Evolutionary conservation across 345 rosid genomes (phyloP), one percentile per base, ranked within the genome.

Genomic region (Cardamine occulta): DNA sequence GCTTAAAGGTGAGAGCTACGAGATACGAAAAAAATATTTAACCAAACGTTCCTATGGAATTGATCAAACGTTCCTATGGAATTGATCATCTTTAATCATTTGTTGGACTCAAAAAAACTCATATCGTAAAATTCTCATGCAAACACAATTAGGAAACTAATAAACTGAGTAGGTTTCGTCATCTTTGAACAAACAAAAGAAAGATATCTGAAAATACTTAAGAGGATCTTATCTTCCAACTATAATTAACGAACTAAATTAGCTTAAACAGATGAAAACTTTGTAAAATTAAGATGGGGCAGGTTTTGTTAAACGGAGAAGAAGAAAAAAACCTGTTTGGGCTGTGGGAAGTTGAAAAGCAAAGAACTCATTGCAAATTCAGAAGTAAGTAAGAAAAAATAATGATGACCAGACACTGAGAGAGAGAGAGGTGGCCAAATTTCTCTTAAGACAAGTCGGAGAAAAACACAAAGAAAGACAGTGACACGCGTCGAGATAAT

Each of bases 401-500:
- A 67, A 67, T 60, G 60, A 75, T 60, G 60, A 40, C 62, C 0
- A 42, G 54, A 48, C 15, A 54, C 3, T 18, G 53, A 67, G 62
- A 49, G 9, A 35, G 44, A 18, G 23, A 59, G 49, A 12, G 34
- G 52, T 21, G 63, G 35, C 37, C 28, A 74, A 40, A 51, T 18
- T 21, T 51, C 13, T 60, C 2, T 29, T 21, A 18, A 51, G 64
- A 62, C 74, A 68, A 53, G 15, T 11, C 42, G 48, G 49, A 68
- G 64, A 53, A 69, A 31, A 61, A 8, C 64, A 76, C 63, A 76
- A 68, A 61, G 40, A 53, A 61, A 60, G 56, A 61, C 29, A 69
- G 52, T 24, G 63, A 56, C 67, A 77, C 76, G 72, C 37, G 80
- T 77, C 23, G 47, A 28, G 28, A 23, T 26, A 14, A 19, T 24